A percentile compares a stretch with the other conserved stretches of the same genome.
Evolutionary conservation across 129 eudicot genomes (phyloP).

Genomic region (Ambrosia artemisiifolia): DNA sequence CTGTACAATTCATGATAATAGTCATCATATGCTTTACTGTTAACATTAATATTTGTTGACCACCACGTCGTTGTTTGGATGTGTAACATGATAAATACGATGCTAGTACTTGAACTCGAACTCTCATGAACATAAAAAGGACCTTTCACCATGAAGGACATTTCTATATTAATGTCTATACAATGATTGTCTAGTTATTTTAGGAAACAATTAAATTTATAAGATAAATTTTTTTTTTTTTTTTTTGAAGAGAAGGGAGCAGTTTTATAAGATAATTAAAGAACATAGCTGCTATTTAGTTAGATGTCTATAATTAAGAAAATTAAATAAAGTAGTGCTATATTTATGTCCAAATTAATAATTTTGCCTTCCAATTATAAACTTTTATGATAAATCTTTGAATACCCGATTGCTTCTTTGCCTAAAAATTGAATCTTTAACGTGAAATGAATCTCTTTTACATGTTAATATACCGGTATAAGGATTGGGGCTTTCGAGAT

Average conservation of each 20-base stretch:
- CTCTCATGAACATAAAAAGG: not conserved
- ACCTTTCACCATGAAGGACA: not conserved
- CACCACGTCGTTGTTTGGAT: not conserved
- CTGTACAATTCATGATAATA: constrained; percentile 6
- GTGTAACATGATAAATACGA: not conserved
- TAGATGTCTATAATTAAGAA: not conserved
- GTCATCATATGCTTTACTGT: not conserved
- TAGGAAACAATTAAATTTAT: not conserved
- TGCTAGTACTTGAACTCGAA: not conserved
- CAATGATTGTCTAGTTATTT: not conserved
- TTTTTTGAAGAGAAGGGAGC: too few species aligned
- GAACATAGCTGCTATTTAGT: not conserved
- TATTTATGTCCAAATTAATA: not conserved
- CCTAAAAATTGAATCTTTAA: not conserved
- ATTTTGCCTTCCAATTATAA: not conserved
- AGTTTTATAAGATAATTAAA: constrained; percentile 10
- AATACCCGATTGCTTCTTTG: not conserved
- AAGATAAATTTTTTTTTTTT: too few species aligned
- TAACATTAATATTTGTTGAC: not conserved
- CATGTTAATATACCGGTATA: not conserved
- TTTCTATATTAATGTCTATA: not conserved
- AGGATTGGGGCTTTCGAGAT: not conserved
- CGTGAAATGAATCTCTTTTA: not conserved
- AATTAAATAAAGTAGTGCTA: not conserved
- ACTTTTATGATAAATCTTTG: too few species aligned